A percentile compares a stretch with the other conserved stretches of the same genome.
Evolutionary conservation across 306 rosid genomes (phyloP).

Genomic region (Acacia melanoxylon): DNA sequence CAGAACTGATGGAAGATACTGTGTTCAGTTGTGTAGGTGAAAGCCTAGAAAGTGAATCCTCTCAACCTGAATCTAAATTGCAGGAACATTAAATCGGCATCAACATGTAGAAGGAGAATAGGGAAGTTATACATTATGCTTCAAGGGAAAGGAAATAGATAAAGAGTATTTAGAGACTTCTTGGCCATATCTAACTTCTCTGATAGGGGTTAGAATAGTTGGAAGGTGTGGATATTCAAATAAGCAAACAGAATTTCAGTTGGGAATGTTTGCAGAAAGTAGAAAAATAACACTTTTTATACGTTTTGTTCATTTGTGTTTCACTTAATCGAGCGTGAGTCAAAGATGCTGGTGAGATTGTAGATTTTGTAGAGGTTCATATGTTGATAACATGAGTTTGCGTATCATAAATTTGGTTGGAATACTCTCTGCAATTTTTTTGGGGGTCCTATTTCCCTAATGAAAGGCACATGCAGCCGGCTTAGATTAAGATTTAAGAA

Average conservation of each 20-base stretch:
- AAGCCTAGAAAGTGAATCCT: conserved; percentile 42
- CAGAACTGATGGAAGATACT: conserved; percentile 70
- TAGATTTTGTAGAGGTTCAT: conserved; percentile 55
- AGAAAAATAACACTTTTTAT: neutral
- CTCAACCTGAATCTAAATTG: conserved; percentile 27
- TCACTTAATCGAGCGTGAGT: conserved; percentile 17
- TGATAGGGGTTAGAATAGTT: conserved; percentile 28
- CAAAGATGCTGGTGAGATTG: conserved; percentile 1
- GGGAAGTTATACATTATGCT: conserved; percentile 4
- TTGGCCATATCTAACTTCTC: conserved; percentile 43
- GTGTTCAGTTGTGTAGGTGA: conserved; percentile 47
- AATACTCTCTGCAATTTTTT: neutral
- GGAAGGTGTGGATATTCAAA: conserved; percentile 36
- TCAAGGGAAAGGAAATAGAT: conserved; percentile 19
- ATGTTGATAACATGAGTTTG: conserved; percentile 48
- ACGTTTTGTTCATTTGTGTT: conserved; percentile 22
- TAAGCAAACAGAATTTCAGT: conserved; percentile 36
- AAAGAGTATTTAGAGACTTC: conserved; percentile 13
- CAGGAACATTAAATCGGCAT: conserved; percentile 34
- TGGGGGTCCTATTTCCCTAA: neutral
- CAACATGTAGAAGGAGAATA: conserved; percentile 36
- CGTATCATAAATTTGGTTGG: conserved; percentile 41
- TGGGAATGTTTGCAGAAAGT: conserved; percentile 36
- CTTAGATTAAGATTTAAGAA: conserved; percentile 15
- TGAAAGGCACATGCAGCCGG: neutral